Evolutionary conservation across 208 protist species (phyloP).

Genomic region (Trypanosoma grayi): DNA sequence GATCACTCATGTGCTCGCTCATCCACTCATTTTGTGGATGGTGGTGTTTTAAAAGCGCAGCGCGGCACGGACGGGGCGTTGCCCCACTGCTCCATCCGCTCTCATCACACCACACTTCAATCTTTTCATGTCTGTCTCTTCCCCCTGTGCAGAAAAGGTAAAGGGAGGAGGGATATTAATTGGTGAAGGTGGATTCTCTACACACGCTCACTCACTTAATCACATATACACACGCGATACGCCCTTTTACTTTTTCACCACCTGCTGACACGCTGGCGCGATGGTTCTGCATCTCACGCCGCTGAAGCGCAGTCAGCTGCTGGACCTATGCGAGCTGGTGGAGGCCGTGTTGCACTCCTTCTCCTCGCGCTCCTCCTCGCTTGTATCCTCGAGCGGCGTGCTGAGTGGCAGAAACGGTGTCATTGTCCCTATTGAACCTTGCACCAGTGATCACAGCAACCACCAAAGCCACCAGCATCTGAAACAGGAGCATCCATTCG

Average conservation of each 20-base stretch:
- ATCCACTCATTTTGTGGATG: no score
- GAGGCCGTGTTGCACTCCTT: slow-evolving; percentile 26
- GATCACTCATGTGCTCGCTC: neutral
- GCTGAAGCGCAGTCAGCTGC: slow-evolving; percentile 63
- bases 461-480: no score
- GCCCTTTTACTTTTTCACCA: neutral
- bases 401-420: neutral
- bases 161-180: no score
- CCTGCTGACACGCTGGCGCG: neutral
- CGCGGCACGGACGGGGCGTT: no score
- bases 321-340: slow-evolving; percentile 57
- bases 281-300: slow-evolving; percentile 54
- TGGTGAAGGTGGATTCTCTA: no score
- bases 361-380: slow-evolving; percentile 9
- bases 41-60: no score
- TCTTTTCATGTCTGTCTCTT: no score
- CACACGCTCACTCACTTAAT: neutral
- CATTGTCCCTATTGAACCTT: neutral
- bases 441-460: no score
- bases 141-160: no score
- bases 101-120: no score
- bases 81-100: no score
- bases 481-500: slow-evolving; percentile 55
- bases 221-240: neutral
- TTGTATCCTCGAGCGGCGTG: neutral